A percentile compares a stretch with the other conserved stretches of the same genome.
phyloP scores from a whole-genome alignment of 2,329 filamentous ascomycete genomes.

The Trichophyton mentagrophytes region DNA sequence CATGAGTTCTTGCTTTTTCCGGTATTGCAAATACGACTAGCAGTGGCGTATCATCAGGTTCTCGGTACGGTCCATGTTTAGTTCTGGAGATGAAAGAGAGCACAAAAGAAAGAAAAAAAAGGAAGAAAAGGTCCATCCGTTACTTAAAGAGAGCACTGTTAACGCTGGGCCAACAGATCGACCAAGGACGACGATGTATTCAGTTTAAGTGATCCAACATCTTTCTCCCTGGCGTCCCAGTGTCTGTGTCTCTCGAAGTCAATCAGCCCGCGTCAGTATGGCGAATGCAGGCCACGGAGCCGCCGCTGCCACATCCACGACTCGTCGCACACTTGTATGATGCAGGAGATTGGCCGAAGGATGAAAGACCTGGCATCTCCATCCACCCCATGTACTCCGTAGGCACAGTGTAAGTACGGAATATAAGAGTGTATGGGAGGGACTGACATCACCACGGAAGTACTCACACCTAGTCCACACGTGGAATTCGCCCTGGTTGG shows the following conservation, averaged over 20 bases:
- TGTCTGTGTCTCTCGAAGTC: no score
- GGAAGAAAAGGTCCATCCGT: neutral
- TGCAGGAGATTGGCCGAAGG: neutral
- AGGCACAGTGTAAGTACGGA: neutral
- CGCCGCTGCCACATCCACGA: neutral
- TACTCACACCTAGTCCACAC: neutral
- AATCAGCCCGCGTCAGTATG: neutral
- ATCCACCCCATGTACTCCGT: neutral
- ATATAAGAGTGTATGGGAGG: no score
- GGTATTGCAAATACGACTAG: neutral
- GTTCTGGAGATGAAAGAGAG: neutral
- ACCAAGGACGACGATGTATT: neutral
- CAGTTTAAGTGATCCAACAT: neutral
- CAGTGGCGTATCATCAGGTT: neutral
- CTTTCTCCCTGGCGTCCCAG: neutral
- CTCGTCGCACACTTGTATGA: neutral
- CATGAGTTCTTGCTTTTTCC: no score
- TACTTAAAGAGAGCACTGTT: neutral
- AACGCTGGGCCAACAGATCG: neutral
- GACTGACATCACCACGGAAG: no score
- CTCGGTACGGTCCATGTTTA: neutral
- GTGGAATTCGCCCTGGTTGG: neutral
- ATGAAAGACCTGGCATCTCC: neutral
- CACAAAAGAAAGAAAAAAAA: neutral
- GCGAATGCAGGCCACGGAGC: neutral